Base-by-base conservation (phyloP, 2,329 filamentous ascomycete species). In the Fusarium keratoplasticum region DNA sequence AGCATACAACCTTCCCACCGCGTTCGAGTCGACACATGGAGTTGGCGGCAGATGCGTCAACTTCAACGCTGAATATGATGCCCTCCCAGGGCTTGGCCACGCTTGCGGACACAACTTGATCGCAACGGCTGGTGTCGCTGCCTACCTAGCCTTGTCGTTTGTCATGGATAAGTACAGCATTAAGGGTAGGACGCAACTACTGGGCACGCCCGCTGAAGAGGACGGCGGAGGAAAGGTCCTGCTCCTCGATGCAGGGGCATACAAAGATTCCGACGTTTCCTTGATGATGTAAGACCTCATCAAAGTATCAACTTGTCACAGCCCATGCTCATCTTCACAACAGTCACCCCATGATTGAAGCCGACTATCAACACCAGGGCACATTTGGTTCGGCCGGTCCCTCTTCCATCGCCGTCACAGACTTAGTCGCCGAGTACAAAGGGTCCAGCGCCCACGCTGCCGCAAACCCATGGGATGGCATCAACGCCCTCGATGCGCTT, bases 301-400 rank as follows among this genome's bases (percentile, higher is more conserved):
- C 9, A 0, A 0, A 2, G 0, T 18, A 11, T 27, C 14, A 4
- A 11, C 22, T 18, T 27, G 4, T 0, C 10, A 2, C 2, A 11
- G 2, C 14, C 0, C 2, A 1, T 11, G 2, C 44, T 50, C 3
- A 50, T 11, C 44, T 1, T 27, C 9, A 11, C 6, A 2, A 2
- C 1, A 50, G 44, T 5, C 44, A 50, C 25, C 44, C 44, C 2
- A 50, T 50, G 44, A 50, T 50, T 9, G 44, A 50, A 29, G 44
- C 44, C 25, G 44, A 50, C 13, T 50, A 50, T 50, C 25, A 22
- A 29, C 16, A 50, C 25, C 44, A 50, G 29, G 44, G 44, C 25
- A n/a, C 44, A 1, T 6, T 50, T 1, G 44, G 44, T 5, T 50
- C 44, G 0, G 44, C 44, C 6, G 44, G 44, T 1, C 44, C 44